These are phyloP conservation scores for Flammula alnicola DNA, from an alignment of 1,284 basidiomycete species.

Conservation along the genomic window DNA sequence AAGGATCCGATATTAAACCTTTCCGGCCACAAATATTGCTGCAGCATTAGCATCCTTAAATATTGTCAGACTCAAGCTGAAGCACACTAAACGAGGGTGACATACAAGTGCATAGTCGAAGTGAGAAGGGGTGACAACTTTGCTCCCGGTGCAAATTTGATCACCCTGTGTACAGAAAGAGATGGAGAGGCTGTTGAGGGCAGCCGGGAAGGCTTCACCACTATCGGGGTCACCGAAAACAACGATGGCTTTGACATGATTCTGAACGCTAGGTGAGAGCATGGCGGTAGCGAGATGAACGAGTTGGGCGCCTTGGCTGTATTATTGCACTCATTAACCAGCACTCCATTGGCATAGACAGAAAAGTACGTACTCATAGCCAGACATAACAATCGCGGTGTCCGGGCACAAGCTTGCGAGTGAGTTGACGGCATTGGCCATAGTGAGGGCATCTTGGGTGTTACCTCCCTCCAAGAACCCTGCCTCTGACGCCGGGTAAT, in stretches of 20 bases:
- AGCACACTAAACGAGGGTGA: neutral
- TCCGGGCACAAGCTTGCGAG: constrained; percentile 38
- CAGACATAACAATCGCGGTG: constrained; percentile 39
- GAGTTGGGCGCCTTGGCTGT: constrained; percentile 43
- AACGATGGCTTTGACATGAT: constrained; percentile 37
- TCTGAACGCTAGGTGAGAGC: constrained; percentile 33
- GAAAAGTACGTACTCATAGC: constrained; percentile 33
- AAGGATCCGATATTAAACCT: too few species aligned
- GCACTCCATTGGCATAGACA: neutral
- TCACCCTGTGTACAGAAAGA: constrained; percentile 41
- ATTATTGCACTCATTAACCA: constrained; percentile 1
- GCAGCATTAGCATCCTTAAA: too few species aligned
- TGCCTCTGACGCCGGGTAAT: constrained; percentile 36
- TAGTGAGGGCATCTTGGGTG: constrained; percentile 35
- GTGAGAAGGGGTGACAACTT: constrained; percentile 32
- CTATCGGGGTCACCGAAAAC: constrained; percentile 42
- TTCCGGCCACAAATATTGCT: too few species aligned
- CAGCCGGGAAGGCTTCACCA: constrained; percentile 35
- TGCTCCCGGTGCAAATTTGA: constrained; percentile 36
- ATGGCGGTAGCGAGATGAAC: constrained; percentile 37
- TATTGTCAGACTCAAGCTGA: too few species aligned
- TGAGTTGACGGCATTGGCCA: constrained; percentile 36
- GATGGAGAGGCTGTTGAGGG: constrained; percentile 28
- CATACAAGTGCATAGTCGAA: constrained; percentile 36
- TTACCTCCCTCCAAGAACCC: constrained; percentile 42